These are phyloP conservation scores for Paramecium octaurelia DNA, from an alignment of 73 alveolate genomes.

Conservation along the genomic window DNA sequence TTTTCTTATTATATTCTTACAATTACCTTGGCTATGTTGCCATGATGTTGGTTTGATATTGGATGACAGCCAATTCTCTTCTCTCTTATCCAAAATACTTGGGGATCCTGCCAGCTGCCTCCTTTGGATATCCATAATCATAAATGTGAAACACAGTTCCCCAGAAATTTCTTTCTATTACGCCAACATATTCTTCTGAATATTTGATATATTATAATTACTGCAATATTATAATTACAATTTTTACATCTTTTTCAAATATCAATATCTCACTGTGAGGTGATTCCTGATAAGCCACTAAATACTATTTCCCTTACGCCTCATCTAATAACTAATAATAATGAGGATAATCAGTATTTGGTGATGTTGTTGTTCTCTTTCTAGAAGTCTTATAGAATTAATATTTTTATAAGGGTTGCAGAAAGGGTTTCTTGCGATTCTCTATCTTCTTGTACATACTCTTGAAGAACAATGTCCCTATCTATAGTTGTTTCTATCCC, in stretches of 20 bases:
- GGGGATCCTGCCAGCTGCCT: not conserved
- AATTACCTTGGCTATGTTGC: conserved; percentile 44
- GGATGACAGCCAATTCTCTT: not conserved
- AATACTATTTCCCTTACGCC: not conserved
- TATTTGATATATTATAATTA: conserved; percentile 43
- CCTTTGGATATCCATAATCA: conserved; percentile 55
- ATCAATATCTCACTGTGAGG: conserved; percentile 44
- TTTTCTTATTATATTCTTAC: not conserved
- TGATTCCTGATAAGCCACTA: not conserved
- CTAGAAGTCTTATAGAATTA: not conserved
- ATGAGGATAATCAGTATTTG: conserved; percentile 23
- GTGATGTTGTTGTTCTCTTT: not conserved
- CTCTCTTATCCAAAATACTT: conserved; percentile 48
- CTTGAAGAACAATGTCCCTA: not conserved
- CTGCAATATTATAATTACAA: not conserved
- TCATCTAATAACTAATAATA: conserved; percentile 11
- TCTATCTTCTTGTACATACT: not conserved
- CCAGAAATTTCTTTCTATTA: conserved; percentile 59
- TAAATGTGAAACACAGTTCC: conserved; percentile 53
- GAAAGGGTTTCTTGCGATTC: not conserved
- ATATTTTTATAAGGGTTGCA: conserved; percentile 11
- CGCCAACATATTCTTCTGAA: conserved; percentile 42
- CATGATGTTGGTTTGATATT: conserved; percentile 60
- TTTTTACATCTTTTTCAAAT: conserved; percentile 8
- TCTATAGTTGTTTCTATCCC: not conserved